Evolutionary conservation across 768 basidiomycete genomes (phyloP).

Genomic region (Hericium alpestre): DNA sequence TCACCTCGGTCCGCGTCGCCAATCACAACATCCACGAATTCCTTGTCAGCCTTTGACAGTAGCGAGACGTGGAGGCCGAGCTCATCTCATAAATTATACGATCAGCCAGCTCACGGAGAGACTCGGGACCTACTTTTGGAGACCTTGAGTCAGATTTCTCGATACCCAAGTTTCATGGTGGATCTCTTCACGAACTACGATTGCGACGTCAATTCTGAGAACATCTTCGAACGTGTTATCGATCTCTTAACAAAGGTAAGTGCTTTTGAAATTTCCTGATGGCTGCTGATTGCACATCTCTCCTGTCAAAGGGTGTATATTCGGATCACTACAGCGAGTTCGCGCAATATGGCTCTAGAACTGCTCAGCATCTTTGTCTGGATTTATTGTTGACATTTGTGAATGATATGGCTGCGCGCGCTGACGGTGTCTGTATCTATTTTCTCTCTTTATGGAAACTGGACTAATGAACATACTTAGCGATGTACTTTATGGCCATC

Average conservation of each 20-base stretch:
- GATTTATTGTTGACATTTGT: conserved; percentile 83
- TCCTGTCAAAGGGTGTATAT: conserved; percentile 59
- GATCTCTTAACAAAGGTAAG: conserved; percentile 81
- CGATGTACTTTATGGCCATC: conserved; percentile 48
- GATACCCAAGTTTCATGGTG: conserved; percentile 86
- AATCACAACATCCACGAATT: conserved; percentile 31
- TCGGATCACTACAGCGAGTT: conserved; percentile 49
- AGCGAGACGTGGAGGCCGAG: conserved; percentile 40
- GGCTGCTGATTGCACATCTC: conserved; percentile 1
- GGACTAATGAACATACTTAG: conserved; percentile 6
- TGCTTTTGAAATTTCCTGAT: not conserved
- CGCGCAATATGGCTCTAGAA: conserved; percentile 56
- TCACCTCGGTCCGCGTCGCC: conserved; percentile 19
- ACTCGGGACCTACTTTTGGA: conserved; percentile 86
- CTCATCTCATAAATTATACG: conserved; percentile 22
- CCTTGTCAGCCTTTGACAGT: conserved; percentile 27
- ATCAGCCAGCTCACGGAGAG: conserved; percentile 67
- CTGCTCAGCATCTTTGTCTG: conserved; percentile 77
- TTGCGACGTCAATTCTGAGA: conserved; percentile 93
- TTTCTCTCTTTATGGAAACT: not conserved
- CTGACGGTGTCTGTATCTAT: conserved; percentile 32
- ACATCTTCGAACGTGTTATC: conserved; percentile 82
- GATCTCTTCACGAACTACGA: conserved; percentile 96
- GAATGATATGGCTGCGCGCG: conserved; percentile 73
- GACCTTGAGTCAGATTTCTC: conserved; percentile 69